Conservation (phyloP, 176 grass and related monocot genomes). For the Elymus sibiricus region DNA sequence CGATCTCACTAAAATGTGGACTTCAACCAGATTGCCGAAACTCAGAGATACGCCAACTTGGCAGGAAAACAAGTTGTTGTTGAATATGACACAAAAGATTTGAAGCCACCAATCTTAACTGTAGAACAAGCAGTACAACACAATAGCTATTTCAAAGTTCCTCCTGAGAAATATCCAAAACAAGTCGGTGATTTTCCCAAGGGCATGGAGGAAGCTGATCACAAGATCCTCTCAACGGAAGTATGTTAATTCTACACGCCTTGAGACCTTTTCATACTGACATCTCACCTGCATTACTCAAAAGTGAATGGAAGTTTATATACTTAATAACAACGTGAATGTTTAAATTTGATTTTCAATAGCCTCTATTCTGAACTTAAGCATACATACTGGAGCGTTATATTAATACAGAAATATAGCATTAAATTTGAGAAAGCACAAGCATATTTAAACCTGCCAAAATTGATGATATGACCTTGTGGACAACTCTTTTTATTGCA, state of each 20-base stretch:
- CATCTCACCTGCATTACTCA: not conserved
- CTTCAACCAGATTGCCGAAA: slow-evolving; percentile 64
- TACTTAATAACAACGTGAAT: not conserved
- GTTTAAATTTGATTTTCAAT: not conserved
- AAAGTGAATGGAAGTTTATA: not conserved
- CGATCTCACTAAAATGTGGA: not conserved
- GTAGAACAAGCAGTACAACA: slow-evolving; percentile 68
- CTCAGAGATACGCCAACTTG: slow-evolving; percentile 68
- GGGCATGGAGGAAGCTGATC: slow-evolving; percentile 72
- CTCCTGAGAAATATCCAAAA: slow-evolving; percentile 34
- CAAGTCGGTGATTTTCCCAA: slow-evolving; percentile 61
- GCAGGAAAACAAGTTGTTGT: slow-evolving; percentile 62
- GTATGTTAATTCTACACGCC: slow-evolving; percentile 26
- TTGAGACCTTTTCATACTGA: not conserved
- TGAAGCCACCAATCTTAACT: slow-evolving; percentile 58
- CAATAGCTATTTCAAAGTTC: slow-evolving; percentile 47
- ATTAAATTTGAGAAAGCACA: not conserved
- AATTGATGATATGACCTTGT: not conserved
- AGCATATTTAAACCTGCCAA: not conserved
- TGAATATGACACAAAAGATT: slow-evolving; percentile 47
- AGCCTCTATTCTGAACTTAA: not conserved
- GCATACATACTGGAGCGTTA: not conserved
- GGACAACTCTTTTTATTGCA: not conserved
- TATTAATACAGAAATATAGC: not conserved
- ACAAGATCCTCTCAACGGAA: slow-evolving; percentile 56